A percentile compares a stretch with the other conserved stretches of the same genome.
These are phyloP conservation scores for Penicillium roqueforti DNA, from an alignment of 495 filamentous ascomycete genomes.

Conservation along the genomic window DNA sequence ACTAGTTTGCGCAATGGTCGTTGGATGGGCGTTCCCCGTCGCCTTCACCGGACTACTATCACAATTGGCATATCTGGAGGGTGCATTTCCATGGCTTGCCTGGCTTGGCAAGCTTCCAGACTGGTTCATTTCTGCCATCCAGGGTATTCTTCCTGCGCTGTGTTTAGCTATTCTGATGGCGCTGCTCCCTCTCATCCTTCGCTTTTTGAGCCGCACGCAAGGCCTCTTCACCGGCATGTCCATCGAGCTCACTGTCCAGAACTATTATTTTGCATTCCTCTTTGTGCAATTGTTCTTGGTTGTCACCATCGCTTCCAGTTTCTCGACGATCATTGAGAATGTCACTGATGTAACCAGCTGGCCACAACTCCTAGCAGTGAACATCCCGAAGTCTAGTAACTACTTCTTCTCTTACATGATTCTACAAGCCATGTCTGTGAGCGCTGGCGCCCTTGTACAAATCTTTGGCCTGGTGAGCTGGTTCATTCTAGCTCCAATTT, in stretches of 20 bases:
- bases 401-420: slow-evolving; percentile 99
- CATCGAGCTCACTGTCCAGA: slow-evolving; percentile 77
- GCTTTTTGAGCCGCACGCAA: slow-evolving; percentile 67
- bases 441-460: slow-evolving; percentile 87
- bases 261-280: slow-evolving; percentile 90
- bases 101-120: slow-evolving; percentile 64
- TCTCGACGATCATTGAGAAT: slow-evolving; percentile 60
- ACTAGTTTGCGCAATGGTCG: slow-evolving; percentile 69
- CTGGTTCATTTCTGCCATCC: slow-evolving; percentile 65
- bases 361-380: slow-evolving; percentile 69
- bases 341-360: slow-evolving; percentile 56
- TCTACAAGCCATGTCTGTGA: slow-evolving; percentile 84
- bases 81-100: slow-evolving; percentile 58
- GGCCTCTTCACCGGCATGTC: slow-evolving; percentile 80
- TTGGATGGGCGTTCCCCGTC: slow-evolving; percentile 90
- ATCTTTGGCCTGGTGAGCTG: slow-evolving; percentile 70
- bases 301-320: slow-evolving; percentile 81
- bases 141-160: slow-evolving; percentile 80
- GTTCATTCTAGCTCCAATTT: slow-evolving; percentile 70
- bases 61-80: slow-evolving; percentile 64
- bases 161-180: slow-evolving; percentile 76
- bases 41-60: slow-evolving; percentile 80
- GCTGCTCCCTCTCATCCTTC: slow-evolving; percentile 74
- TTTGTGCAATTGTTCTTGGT: slow-evolving; percentile 95
- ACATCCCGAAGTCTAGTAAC: slow-evolving; percentile 84